Base-by-base conservation (phyloP, 2,329 filamentous ascomycete genomes). In the Epichloe bromicola region DNA sequence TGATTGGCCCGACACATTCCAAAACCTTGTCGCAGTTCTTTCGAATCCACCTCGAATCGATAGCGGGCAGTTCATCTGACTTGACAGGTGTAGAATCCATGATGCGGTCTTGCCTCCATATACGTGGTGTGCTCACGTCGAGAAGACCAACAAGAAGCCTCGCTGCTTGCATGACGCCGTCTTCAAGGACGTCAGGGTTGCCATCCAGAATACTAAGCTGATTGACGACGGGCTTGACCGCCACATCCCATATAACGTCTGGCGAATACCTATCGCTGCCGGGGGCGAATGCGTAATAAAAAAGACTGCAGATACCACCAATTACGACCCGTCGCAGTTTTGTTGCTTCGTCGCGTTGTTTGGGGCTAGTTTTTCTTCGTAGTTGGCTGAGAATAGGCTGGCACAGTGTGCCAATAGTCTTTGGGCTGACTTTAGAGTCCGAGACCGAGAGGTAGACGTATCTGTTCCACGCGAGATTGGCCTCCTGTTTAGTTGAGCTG, bases 11-110 rank as follows among this genome's bases (percentile, higher is more conserved):
- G 7, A 82, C 75, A 8, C 84, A 70, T 3, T 75, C 66, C 36
- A 95, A 77, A 4, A 96, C 75, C 42, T 74, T 75, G 1, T 70
- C 63, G 4, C 85, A 71, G 54, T 87, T 88, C 53, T 79, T 83
- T 49, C 91, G 80, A 12, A 94, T 74, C 93, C 93, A 98, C 70
- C 85, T 88, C 4, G 86, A 75, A 60, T 97, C 89, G 6, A 97
- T 71, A 6, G 83, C 72, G 5, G 89, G 86, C n/a, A 98, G 72
- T 53, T 96, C 88, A n/a, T 83, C 79, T 0, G 83, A 74, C 48
- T 73, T 76, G 49, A 81, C 68, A 34, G 82, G 66, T 3, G 78
- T 70, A 15, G 69, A 67, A 19, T 85, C 79, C 53, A 81, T 73
- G 10, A 87, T 83, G 48, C 83, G 82, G 55, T 86, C 81, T 56